A percentile compares a stretch with the other conserved stretches of the same genome.
Conservation (phyloP, 306 rosid species). For the Casuarina equisetifolia region DNA sequence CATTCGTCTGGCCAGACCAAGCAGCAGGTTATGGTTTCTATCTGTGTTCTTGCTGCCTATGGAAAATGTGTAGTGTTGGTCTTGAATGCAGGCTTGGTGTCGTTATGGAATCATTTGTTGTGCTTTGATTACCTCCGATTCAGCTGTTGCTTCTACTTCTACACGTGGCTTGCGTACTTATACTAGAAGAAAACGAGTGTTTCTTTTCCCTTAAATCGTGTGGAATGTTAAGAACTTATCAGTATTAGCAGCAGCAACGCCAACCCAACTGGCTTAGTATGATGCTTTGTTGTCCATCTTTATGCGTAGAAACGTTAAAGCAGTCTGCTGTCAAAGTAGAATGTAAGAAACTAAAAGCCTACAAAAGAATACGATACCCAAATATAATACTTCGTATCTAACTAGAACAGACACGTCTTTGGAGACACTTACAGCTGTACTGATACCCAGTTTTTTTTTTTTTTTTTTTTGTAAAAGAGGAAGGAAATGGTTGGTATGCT, state of each 20-base stretch:
- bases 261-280: not conserved
- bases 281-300: not conserved
- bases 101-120: not conserved
- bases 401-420: not conserved
- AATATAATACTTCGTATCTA: not conserved
- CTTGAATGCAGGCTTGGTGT: slow-evolving; percentile 11
- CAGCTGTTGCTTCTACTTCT: not conserved
- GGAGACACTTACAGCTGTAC: not conserved
- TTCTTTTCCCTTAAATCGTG: not conserved
- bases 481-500: not conserved
- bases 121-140: not conserved
- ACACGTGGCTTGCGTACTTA: not conserved
- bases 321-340: not conserved
- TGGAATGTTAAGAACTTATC: not conserved
- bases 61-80: not conserved
- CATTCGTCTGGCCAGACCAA: slow-evolving; percentile 62
- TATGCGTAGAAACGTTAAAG: not conserved
- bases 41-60: slow-evolving; percentile 8
- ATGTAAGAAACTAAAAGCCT: not conserved
- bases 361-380: not conserved
- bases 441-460: not conserved
- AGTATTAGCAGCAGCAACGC: not conserved
- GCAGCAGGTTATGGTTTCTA: slow-evolving; percentile 78
- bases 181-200: too few relatives aligned
- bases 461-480: not conserved